Evolutionary conservation across 2,329 filamentous ascomycete species (phyloP).

Genomic region (Cercospora sp.): DNA sequence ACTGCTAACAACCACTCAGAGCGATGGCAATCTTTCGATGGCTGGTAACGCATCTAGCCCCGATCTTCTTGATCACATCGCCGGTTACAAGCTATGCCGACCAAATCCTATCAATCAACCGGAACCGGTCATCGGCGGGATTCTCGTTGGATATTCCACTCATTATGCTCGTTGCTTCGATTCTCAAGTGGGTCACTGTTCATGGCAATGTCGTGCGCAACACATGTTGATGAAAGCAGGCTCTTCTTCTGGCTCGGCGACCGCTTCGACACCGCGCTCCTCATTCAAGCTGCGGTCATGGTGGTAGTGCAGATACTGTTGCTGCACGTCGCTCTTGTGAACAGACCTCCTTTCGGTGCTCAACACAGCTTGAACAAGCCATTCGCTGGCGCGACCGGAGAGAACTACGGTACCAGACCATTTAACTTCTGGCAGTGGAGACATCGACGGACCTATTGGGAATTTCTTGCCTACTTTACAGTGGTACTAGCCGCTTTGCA

Average conservation of each 20-base stretch:
- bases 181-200: constrained; percentile 55
- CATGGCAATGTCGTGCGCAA: not conserved
- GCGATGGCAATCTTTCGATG: constrained; percentile 38
- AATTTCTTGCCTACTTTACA: constrained; percentile 69
- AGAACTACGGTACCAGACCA: constrained; percentile 56
- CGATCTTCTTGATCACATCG: constrained; percentile 56
- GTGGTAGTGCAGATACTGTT: constrained; percentile 58
- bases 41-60: constrained; percentile 40
- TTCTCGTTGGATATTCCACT: constrained; percentile 67
- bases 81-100: constrained; percentile 66
- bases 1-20: constrained; percentile 25
- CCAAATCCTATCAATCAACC: constrained; percentile 65
- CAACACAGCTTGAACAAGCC: constrained; percentile 50
- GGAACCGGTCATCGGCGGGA: constrained; percentile 59
- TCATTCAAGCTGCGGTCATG: constrained; percentile 62
- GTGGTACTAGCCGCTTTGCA: constrained; percentile 62
- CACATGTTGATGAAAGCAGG: constrained; percentile 38
- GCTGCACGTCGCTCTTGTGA: constrained; percentile 61
- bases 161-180: constrained; percentile 66
- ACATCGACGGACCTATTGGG: constrained; percentile 74
- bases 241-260: constrained; percentile 67
- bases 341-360: constrained; percentile 49
- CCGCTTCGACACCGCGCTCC: constrained; percentile 58
- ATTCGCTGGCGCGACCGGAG: constrained; percentile 57
- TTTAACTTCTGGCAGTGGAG: constrained; percentile 85